These are phyloP conservation scores for Starmerella bombi DNA, from an alignment of 805 yeast species.

Conservation along the genomic window DNA sequence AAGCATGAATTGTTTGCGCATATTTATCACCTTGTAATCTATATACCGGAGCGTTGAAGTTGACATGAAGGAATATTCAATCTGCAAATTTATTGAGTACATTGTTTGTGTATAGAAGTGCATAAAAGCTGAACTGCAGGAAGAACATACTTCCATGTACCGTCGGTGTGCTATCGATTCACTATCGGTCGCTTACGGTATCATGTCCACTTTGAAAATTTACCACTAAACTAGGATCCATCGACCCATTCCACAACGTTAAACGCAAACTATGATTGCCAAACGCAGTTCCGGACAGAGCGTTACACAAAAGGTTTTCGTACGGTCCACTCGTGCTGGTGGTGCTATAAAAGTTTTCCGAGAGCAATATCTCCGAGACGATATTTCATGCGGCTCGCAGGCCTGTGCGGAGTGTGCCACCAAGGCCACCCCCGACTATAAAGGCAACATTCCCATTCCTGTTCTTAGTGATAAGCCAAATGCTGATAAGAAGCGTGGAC, in stretches of 20 bases:
- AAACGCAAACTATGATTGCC: slow-evolving; percentile 18
- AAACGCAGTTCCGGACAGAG: slow-evolving; percentile 19
- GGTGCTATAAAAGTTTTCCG: slow-evolving; percentile 82
- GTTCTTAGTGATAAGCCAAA: slow-evolving; percentile 38
- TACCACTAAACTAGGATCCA: too few species aligned
- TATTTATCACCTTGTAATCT: too few species aligned
- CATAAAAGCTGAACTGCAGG: too few species aligned
- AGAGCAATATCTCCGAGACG: slow-evolving; percentile 85
- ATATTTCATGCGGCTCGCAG: slow-evolving; percentile 78
- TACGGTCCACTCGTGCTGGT: slow-evolving; percentile 70
- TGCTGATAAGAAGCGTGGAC: slow-evolving; percentile 35
- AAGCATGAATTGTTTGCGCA: too few species aligned
- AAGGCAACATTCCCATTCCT: slow-evolving; percentile 52
- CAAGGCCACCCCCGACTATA: slow-evolving; percentile 34
- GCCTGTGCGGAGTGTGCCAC: slow-evolving; percentile 57
- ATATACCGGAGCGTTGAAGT: too few species aligned
- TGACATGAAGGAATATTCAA: too few species aligned
- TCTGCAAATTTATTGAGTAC: too few species aligned
- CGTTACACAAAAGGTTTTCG: slow-evolving; percentile 56
- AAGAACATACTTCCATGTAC: too few species aligned
- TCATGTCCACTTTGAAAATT: background rate
- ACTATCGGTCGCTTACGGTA: too few species aligned
- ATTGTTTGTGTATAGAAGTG: too few species aligned
- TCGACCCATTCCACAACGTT: background rate
- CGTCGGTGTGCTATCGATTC: too few species aligned